Evolutionary conservation across 2,329 filamentous ascomycete genomes (phyloP), one percentile per base, ranked within the genome.

Genomic region (Fusarium luffae): DNA sequence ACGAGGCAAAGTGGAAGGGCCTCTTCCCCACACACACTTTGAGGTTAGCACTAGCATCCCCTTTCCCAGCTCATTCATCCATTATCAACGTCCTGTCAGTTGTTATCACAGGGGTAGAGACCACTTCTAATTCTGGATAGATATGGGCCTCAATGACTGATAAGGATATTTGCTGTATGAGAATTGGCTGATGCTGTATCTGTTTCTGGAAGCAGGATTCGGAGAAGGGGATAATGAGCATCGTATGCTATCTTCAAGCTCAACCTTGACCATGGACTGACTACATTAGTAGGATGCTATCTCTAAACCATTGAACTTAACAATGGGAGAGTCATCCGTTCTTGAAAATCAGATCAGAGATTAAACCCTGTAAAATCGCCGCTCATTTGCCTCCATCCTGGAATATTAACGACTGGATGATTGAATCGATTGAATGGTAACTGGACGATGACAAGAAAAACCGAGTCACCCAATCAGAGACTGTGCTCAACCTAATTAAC

Each of bases 371-470:
- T 46, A 57, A 47, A 27, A 30, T 56, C 37, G 51, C 25, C 64
- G 43, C 63, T 68, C 62, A 70, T 74, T 69, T 65, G 63, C 66
- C 52, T 40, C 66, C 49, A 19, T 58, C 27, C 44, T 61, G 41
- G 55, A 71, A 69, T 70, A 52, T 52, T 40, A 48, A 27, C 21
- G 27, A 30, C 32, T 66, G 57, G 44, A 48, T 25, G 16, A 54
- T 55, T 58, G n/a, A 27, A 47, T 48, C 13, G 25, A 48, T 28
- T 55, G 21, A 18, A 48, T 28, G 28, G 34, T 14, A 51, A 61
- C 51, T 57, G 50, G 54, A 63, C 32, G 32, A 63, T 23, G 48
- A 40, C 32, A 41, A 43, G 55, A 60, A 25, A 43, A 43, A 25
- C n/a, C 14, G 23, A 59, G 64, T 51, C 13, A 18, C 13, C 49